Base-by-base conservation (phyloP, 164 flowering plant genomes). In the Nymphaea colorata region DNA sequence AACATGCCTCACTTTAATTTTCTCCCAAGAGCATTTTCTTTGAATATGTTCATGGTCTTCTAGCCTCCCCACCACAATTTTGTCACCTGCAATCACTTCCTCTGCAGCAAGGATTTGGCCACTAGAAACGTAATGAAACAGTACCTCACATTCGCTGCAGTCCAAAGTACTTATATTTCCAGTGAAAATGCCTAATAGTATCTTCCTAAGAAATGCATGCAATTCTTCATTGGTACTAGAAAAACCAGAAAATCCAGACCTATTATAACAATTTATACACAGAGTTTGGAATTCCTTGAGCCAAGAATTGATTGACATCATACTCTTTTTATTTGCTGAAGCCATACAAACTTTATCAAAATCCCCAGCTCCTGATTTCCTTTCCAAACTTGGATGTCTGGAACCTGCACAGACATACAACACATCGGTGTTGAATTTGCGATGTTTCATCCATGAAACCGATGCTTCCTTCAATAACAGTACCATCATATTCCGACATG, bases 121-220 rank as follows among this genome's bases (percentile, higher is more conserved):
- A 61, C 84, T 82, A 59, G 85, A 79, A 68, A 83, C 88, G 80
- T 82, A 90, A 65, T 88, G 92, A 73, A 90, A 77, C 68, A 88
- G 77, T 42, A 79, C 64, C 42, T 82, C 82, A 71, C 79, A 82
- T 64, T 77, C 87, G 55, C 73, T 79, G 57, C 76, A 82, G 66
- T 70, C 67, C 61, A 82, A 41, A 78, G 63, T 4, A 61, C 61
- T 69, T 42, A 77, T 62, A 70, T 57, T 72, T 44, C 81, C 84
- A 70, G 85, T 74, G 73, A 90, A 71, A 67, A 87, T 79, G 64
- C 92, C 92, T 55, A 90, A 69, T 2, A 82, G 82, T 42, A 87
- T 79, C 74, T 77, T 82, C 66, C 80, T 70, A 62, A 82, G 76
- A 61, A 85, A 64, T 41, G 66, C 45, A 67, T 66, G 62, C 61